phyloP scores from a whole-genome alignment of 78 protist species.

The Emiliania huxleyi region DNA sequence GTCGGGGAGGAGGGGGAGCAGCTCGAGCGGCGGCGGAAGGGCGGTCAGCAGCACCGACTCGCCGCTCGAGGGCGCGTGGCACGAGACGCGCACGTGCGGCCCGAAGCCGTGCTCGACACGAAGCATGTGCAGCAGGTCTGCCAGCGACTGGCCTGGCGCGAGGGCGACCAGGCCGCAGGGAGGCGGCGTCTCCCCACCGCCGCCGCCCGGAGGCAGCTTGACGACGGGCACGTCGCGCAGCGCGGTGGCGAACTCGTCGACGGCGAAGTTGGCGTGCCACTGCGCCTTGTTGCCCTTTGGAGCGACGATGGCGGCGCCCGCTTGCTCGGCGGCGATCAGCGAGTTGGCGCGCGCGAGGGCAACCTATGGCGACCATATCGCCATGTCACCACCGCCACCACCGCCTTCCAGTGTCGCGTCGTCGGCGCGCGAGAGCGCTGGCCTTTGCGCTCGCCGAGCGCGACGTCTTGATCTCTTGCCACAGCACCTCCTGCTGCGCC shows the following conservation, averaged over 20 bases:
- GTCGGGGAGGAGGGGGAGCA: no score
- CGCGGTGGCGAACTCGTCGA: not conserved
- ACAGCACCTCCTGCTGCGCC: no score
- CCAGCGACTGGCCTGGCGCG: not conserved
- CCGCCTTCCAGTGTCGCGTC: no score
- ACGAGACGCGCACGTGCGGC: not conserved
- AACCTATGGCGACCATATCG: no score
- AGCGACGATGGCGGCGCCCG: not conserved
- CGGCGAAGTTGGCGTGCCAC: not conserved
- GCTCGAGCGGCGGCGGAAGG: no score
- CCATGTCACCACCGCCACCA: no score
- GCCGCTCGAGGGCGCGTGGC: no score
- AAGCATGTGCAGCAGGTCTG: not conserved
- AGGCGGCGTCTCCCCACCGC: not conserved
- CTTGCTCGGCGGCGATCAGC: not conserved
- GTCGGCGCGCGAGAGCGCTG: no score
- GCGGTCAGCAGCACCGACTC: no score
- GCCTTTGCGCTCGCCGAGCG: no score
- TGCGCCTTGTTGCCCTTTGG: not conserved
- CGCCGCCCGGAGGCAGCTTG: not conserved
- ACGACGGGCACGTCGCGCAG: not conserved
- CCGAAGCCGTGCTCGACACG: not conserved
- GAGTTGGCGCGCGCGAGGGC: not conserved
- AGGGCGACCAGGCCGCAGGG: not conserved
- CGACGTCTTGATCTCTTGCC: no score